Evolutionary conservation across 2,329 filamentous ascomycete genomes (phyloP), one percentile per base, ranked within the genome.

Genomic region (Dactylellina drechsleri): DNA sequence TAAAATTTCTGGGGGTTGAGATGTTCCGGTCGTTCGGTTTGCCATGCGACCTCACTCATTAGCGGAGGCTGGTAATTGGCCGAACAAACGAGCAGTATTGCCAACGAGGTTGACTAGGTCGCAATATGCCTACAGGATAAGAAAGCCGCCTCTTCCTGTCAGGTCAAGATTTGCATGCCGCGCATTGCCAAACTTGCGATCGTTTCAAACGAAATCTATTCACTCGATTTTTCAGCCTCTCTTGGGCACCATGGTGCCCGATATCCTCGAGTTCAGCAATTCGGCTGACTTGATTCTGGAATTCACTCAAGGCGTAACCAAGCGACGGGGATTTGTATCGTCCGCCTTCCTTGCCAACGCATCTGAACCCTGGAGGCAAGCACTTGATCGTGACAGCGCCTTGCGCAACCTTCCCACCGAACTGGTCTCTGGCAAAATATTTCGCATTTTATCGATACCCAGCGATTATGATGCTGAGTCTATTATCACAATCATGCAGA

Each of bases 211-310:
- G 13, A n/a, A 16, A 47, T 23, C 23, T 2, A 23, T 23, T 23
- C 4, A 54, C 18, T 20, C 16, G n/a, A 13, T 58, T 15, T 15
- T n/a, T 2, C 16, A 28, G 23, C 26, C 7, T 57, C 13, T 10
- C 16, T 3, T 45, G 7, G 31, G 36, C 31, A 43, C 13, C 49
- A 65, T 54, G 49, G 60, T 45, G 15, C 60, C 36, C 1, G 50
- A 65, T 15, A 53, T n/a, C 8, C 28, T 65, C 20, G 60, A 65
- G 47, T 65, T 65, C 36, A 65, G 60, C 20, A 65, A 18, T 20
- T 54, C 60, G n/a, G 31, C 60, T 16, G 60, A 65, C n/a, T 45
- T 65, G 16, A 65, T 65, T 13, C 40, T 65, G 13, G 60, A 65
- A 28, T 65, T 65, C 36, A 49, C 50, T 16, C 60, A 65, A 28